Evolutionary conservation across 139 green algal species (phyloP).

Genomic region (Tetradesmus obliquus): DNA sequence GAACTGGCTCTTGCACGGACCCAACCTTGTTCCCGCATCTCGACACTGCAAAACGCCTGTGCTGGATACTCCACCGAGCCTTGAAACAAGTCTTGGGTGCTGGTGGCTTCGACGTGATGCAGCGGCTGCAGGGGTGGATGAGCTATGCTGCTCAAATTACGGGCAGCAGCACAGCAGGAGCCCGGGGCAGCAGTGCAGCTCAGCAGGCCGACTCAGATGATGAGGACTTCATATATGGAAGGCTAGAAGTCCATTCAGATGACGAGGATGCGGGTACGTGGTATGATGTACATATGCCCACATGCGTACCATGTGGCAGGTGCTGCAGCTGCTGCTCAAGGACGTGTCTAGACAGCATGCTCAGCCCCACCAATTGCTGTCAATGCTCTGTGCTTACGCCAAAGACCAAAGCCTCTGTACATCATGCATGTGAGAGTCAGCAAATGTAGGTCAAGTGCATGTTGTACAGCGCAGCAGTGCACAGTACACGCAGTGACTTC

Average conservation of each 20-base stretch:
- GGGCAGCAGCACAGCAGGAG: not conserved
- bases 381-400: no score
- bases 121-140: slow-evolving; percentile 35
- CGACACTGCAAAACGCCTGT: not conserved
- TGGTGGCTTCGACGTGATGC: not conserved
- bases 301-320: not conserved
- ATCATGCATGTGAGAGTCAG: no score
- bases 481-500: no score
- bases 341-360: not conserved
- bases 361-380: no score
- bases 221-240: slow-evolving; percentile 37
- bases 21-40: not conserved
- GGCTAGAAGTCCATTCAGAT: slow-evolving; percentile 34
- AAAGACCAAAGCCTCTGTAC: no score
- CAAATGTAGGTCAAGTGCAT: no score
- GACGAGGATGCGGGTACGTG: slow-evolving; percentile 35
- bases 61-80: not conserved
- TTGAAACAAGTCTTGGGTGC: not conserved
- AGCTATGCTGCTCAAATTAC: slow-evolving; percentile 15
- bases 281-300: not conserved
- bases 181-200: not conserved
- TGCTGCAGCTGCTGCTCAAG: not conserved
- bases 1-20: not conserved
- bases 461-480: no score
- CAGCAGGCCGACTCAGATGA: not conserved